Evolutionary conservation across 495 filamentous ascomycete genomes (phyloP).

Genomic region (Podospora anserina): DNA sequence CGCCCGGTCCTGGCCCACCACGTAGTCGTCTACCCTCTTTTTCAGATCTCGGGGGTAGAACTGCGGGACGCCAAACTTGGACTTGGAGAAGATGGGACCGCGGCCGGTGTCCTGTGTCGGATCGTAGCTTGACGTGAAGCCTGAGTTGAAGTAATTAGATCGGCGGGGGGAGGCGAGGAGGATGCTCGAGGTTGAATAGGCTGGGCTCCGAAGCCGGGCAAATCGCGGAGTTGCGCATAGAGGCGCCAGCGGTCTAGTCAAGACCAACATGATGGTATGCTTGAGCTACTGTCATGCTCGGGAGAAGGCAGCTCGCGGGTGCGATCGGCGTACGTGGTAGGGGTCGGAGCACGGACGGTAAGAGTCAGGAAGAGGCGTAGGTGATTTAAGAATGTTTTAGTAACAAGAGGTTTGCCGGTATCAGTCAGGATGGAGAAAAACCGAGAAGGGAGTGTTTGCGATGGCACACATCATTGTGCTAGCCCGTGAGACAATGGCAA

Average conservation of each 20-base stretch:
- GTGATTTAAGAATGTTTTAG: constrained; percentile 8
- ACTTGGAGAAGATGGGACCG: constrained; percentile 47
- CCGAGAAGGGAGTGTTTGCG: no score
- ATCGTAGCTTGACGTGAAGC: constrained; percentile 75
- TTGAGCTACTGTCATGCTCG: constrained; percentile 18
- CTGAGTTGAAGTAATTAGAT: constrained; percentile 40
- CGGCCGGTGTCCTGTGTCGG: constrained; percentile 51
- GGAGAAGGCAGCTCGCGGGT: neutral
- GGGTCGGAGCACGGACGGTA: neutral
- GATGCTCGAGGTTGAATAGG: constrained; percentile 34
- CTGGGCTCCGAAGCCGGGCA: constrained; percentile 21
- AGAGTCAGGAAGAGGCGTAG: constrained; percentile 5
- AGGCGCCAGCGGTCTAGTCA: constrained; percentile 32
- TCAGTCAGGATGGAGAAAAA: neutral
- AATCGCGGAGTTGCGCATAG: constrained; percentile 12
- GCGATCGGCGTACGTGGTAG: neutral
- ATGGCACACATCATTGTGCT: neutral
- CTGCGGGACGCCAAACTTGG: constrained; percentile 59
- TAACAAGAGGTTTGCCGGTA: neutral
- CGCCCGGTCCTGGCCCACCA: constrained; percentile 93
- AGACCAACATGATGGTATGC: constrained; percentile 33
- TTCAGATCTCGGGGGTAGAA: constrained; percentile 83
- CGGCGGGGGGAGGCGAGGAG: constrained; percentile 33
- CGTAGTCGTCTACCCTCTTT: constrained; percentile 88
- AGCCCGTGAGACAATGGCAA: constrained; percentile 2